phyloP scores from a whole-genome alignment of 306 rosid genomes.

The Echinosophora koreensis region DNA sequence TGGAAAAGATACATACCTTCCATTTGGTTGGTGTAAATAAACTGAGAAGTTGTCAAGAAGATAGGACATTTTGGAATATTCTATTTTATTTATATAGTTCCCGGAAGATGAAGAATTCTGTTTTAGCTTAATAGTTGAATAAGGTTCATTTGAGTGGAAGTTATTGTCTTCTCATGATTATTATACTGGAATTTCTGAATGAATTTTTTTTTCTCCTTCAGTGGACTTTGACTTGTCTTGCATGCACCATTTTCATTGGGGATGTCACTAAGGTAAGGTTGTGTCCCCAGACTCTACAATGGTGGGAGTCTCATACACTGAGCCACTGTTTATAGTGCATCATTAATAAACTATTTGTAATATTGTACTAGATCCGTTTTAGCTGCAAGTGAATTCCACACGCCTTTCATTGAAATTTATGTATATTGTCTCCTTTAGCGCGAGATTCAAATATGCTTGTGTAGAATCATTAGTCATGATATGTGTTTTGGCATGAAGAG shows the following conservation, averaged over 20 bases:
- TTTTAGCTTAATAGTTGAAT: constrained; percentile 46
- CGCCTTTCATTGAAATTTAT: constrained; percentile 4
- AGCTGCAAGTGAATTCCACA: constrained; percentile 33
- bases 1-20: constrained; percentile 28
- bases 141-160: constrained; percentile 37
- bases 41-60: constrained; percentile 32
- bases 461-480: no score
- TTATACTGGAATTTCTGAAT: constrained; percentile 29
- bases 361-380: constrained; percentile 23
- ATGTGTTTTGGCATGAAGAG: constrained; percentile 38
- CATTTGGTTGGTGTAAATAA: constrained; percentile 39
- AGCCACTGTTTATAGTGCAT: constrained; percentile 23
- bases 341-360: constrained; percentile 11
- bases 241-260: constrained; percentile 36
- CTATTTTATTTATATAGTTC: constrained; percentile 4
- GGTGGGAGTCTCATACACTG: neutral
- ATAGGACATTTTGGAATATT: constrained; percentile 41
- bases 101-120: constrained; percentile 7
- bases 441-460: neutral
- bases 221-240: constrained; percentile 38
- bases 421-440: neutral
- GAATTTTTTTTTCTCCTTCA: constrained; percentile 34
- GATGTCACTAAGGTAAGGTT: constrained; percentile 1
- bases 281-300: neutral
- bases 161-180: constrained; percentile 28